Evolutionary conservation across 1,139 yeast genomes (phyloP).

Genomic region (Pneumocystis sp.): DNA sequence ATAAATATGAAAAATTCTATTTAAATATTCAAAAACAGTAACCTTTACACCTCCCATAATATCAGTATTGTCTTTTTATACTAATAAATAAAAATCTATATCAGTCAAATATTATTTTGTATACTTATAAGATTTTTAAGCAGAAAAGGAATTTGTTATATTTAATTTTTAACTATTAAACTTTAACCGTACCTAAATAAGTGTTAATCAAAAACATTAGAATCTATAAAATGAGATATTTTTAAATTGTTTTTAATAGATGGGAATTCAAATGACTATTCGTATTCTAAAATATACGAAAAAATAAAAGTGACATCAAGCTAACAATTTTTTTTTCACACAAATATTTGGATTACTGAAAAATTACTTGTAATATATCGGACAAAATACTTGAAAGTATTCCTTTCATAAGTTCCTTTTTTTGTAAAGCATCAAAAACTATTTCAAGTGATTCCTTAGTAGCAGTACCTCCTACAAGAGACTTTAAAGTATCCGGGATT

Average conservation of each 20-base stretch:
- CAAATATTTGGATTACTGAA: background rate
- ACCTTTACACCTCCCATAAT: background rate
- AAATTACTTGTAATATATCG: background rate
- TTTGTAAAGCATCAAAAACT: background rate
- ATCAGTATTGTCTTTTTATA: no score
- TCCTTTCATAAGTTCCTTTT: background rate
- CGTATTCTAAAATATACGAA: background rate
- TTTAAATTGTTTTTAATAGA: background rate
- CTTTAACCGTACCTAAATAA: background rate
- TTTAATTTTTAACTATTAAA: background rate
- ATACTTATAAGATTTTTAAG: background rate
- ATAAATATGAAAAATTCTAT: background rate
- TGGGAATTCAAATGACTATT: background rate
- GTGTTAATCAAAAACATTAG: background rate
- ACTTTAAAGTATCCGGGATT: background rate
- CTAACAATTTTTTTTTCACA: background rate
- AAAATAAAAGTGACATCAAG: background rate
- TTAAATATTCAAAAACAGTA: background rate
- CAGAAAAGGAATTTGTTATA: background rate
- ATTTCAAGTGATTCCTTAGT: background rate
- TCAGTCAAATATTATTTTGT: background rate
- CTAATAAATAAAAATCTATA: background rate
- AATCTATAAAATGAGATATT: background rate
- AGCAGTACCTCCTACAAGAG: background rate
- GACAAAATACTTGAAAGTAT: background rate